These are phyloP conservation scores for Scolecobasidium constrictum DNA, from an alignment of 2,329 filamentous ascomycete genomes.

Conservation along the genomic window DNA sequence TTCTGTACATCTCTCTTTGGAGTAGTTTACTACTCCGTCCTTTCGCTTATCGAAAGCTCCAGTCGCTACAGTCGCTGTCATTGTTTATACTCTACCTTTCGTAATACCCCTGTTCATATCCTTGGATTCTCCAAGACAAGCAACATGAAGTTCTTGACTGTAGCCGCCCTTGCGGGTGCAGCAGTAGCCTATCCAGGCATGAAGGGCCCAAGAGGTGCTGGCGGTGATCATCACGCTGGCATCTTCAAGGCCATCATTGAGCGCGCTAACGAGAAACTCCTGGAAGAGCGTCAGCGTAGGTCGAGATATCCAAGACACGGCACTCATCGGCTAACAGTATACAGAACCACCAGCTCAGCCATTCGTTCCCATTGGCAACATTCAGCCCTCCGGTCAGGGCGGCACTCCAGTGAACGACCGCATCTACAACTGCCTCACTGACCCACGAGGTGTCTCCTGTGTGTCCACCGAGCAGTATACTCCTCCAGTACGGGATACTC, in stretches of 20 bases:
- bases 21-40: conserved; percentile 3
- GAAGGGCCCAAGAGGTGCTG: neutral
- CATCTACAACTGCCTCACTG: neutral
- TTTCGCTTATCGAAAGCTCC: neutral
- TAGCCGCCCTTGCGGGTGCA: conserved; percentile 1
- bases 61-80: neutral
- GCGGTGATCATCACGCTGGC: neutral
- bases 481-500: conserved; percentile 17
- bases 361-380: neutral
- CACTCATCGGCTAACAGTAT: neutral
- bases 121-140: neutral
- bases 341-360: neutral
- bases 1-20: no score
- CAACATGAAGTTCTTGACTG: conserved; percentile 1
- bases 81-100: neutral
- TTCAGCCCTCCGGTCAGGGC: neutral
- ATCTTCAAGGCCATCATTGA: neutral
- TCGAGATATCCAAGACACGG: no score
- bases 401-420: neutral
- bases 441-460: neutral
- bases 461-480: neutral
- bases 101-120: neutral
- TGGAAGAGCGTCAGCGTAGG: neutral
- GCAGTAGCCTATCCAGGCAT: conserved; percentile 6
- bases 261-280: neutral